These are phyloP conservation scores for Acer campestre DNA, from an alignment of 345 rosid species.

Conservation along the genomic window DNA sequence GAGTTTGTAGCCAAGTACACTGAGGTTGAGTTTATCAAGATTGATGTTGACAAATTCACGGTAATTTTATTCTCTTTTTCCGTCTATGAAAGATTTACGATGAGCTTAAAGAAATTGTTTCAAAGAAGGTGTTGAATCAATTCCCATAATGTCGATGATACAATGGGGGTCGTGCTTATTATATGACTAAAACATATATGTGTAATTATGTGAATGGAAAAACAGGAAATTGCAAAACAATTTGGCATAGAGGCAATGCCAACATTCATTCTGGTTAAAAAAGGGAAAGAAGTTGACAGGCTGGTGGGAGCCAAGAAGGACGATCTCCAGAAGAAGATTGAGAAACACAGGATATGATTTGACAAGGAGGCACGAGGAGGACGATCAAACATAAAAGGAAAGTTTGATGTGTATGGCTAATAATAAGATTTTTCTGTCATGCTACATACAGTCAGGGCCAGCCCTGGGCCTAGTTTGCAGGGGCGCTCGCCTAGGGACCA, in stretches of 20 bases:
- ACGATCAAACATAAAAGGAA: background rate
- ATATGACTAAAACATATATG: background rate
- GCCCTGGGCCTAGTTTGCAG: too few relatives aligned
- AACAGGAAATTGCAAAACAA: constrained; percentile 51
- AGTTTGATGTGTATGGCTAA: background rate
- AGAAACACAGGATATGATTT: constrained; percentile 35
- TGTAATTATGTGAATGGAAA: constrained; percentile 8
- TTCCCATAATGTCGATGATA: background rate
- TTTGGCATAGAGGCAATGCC: constrained; percentile 52
- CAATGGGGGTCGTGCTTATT: background rate
- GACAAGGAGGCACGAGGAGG: background rate
- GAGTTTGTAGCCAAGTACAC: constrained; percentile 57
- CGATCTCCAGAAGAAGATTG: constrained; percentile 61
- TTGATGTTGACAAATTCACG: constrained; percentile 62
- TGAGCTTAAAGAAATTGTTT: too few relatives aligned
- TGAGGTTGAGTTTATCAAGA: constrained; percentile 68
- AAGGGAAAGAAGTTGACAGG: constrained; percentile 59
- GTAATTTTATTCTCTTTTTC: constrained; percentile 31
- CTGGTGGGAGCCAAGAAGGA: constrained; percentile 57
- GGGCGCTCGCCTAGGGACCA: too few relatives aligned
- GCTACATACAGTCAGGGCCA: too few relatives aligned
- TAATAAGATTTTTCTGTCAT: background rate
- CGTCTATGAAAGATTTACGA: too few relatives aligned
- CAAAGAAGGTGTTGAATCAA: background rate
- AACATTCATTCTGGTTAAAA: constrained; percentile 60